Evolutionary conservation across 2,329 filamentous ascomycete species (phyloP), one percentile per base, ranked within the genome.

Genomic region (Fusarium sublunatum): DNA sequence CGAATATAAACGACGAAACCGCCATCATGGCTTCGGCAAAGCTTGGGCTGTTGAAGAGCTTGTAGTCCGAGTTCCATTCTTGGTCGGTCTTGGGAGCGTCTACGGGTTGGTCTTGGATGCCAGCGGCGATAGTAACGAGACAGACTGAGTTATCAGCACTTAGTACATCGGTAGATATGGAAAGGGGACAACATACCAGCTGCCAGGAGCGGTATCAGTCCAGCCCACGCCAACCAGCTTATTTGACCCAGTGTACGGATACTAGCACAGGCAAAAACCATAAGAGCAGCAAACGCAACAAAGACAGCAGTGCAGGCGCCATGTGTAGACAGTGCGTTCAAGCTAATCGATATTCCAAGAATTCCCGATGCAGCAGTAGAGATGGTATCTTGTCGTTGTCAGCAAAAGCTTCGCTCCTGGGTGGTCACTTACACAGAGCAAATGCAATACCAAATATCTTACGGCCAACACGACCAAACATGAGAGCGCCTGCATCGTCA

Each of bases 401-500:
- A 61, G 56, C 15, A 24, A 25, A 8, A 41, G 7, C 7, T 10
- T 4, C 10, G 28, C 28, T 25, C 7, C 8, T 10, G 7, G 12
- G 5, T 2, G 10, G 8, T 4, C 38, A 61, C 59, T 36, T 49
- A 79, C 77, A 74, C 51, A 82, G 53, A 64, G 71, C 68, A 53
- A 77, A 74, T 12, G 69, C 63, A 39, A 64, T 59, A 7, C 73
- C 76, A 31, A 83, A 74, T 25, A 80, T 46, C 49, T 79, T 78
- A 6, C 78, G 76, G 0, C 82, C 81, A 5, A 76, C 49, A 3
- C 72, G 75, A 12, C 82, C 82, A 61, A 83, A 81, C n/a, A 85
- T 73, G 32, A 83, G 72, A 4, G 61, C 64, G 24, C 82, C 83
- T 2, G 79, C 82, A 60, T 85, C 83, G 47, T 83, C 82, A 53